Conservation (phyloP, 2,329 filamentous ascomycete species). For the Lojkania enalia region DNA sequence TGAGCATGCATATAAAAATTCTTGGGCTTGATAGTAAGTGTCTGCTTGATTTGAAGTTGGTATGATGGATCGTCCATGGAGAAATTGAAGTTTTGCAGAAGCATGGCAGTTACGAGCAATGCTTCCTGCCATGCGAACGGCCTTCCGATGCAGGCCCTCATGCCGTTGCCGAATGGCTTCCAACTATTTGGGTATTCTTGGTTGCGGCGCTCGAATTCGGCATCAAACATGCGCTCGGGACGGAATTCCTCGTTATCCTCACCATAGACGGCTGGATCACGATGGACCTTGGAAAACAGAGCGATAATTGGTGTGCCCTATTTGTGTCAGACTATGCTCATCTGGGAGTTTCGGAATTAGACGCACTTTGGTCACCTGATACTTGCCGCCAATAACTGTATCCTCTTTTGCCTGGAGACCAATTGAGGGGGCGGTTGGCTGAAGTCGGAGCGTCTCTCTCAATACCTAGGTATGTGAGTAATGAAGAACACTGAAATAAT, state of each 20-base stretch:
- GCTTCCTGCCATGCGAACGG: constrained; percentile 60
- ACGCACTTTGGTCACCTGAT: constrained; percentile 35
- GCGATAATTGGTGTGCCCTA: constrained; percentile 37
- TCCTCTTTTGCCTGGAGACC: constrained; percentile 37
- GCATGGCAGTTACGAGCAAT: constrained; percentile 49
- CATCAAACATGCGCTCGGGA: constrained; percentile 54
- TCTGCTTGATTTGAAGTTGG: constrained; percentile 49
- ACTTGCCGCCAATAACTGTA: constrained; percentile 43
- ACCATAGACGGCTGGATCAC: constrained; percentile 49
- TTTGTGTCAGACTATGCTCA: constrained; percentile 12
- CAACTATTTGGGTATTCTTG: constrained; percentile 47
- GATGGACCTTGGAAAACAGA: constrained; percentile 43
- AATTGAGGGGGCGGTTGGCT: constrained; percentile 59
- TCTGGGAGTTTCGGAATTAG: too few species aligned
- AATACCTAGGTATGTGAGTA: constrained; percentile 41
- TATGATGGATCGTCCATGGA: constrained; percentile 49
- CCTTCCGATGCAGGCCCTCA: constrained; percentile 57
- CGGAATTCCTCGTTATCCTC: constrained; percentile 50
- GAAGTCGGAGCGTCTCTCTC: constrained; percentile 59
- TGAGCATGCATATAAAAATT: constrained; percentile 45
- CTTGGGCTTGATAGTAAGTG: constrained; percentile 52
- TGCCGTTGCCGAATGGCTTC: constrained; percentile 61
- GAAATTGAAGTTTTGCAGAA: constrained; percentile 53
- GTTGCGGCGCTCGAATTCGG: constrained; percentile 44
- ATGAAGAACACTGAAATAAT: neutral